A percentile compares a stretch with the other conserved stretches of the same genome.
Evolutionary conservation across 1,139 yeast species (phyloP).

Genomic region (Suhomyces kunorum): DNA sequence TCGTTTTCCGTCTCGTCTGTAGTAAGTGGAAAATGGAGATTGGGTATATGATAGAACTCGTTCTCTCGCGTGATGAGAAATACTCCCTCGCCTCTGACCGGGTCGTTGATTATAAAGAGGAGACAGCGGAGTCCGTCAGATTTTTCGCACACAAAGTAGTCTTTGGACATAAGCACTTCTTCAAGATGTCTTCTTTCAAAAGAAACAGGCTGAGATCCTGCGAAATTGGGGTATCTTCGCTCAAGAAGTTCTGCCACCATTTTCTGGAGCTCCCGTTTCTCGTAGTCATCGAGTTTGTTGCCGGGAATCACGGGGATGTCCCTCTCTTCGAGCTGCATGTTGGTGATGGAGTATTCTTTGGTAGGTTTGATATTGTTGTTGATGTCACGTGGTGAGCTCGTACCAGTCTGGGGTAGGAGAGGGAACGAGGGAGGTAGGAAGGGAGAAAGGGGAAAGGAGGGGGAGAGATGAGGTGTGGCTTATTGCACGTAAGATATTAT

Average conservation of each 20-base stretch:
- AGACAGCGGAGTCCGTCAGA: slow-evolving; percentile 90
- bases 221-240: slow-evolving; percentile 55
- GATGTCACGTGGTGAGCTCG: slow-evolving; percentile 1
- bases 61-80: slow-evolving; percentile 80
- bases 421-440: background rate
- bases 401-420: background rate
- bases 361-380: background rate
- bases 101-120: slow-evolving; percentile 65
- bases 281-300: slow-evolving; percentile 66
- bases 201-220: slow-evolving; percentile 96
- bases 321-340: slow-evolving; percentile 52
- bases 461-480: no score
- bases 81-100: slow-evolving; percentile 74
- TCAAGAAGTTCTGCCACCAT: slow-evolving; percentile 72
- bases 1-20: slow-evolving; percentile 52
- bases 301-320: slow-evolving; percentile 88
- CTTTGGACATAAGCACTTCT: slow-evolving; percentile 56
- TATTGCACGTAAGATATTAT: no score
- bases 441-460: background rate
- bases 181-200: slow-evolving; percentile 74
- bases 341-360: slow-evolving; percentile 12
- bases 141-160: slow-evolving; percentile 91
- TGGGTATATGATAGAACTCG: slow-evolving; percentile 78
- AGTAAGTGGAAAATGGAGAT: slow-evolving; percentile 75
- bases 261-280: slow-evolving; percentile 64